Evolutionary conservation across 164 flowering plant species (phyloP), one percentile per base, ranked within the genome.

Genomic region (Saururus chinensis): DNA sequence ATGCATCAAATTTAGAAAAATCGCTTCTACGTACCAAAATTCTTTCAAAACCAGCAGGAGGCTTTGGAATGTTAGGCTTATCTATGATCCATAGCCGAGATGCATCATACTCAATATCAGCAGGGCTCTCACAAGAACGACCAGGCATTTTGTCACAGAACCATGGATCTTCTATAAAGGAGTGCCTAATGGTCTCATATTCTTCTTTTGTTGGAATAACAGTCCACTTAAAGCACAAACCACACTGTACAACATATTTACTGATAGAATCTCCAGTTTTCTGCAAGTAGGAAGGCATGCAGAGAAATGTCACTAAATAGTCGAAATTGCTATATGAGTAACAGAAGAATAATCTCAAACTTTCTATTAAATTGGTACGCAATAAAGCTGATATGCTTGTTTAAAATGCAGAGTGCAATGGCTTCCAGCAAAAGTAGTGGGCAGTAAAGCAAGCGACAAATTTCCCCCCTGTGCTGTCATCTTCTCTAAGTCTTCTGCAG

Each of bases 221-320:
- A 78, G 96, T 86, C 96, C 96, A 88, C 68, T 88, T 92, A 26
- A 65, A 69, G 79, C 98, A 89, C 56, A 82, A 67, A 23, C 57
- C 77, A 67, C 98, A 92, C 57, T 92, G 95, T 24, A 67, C 86
- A 42, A 86, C 88, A 73, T 69, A 88, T 19, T 63, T 14, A 60
- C 75, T 76, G 51, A 75, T 54, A 0, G 75, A 55, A n/a, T 35
- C 30, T 11, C 40, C 21, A 13, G 57, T n/a, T 54, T 21, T 54
- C 57, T 54, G 57, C 56, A 53, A 24, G 56, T 0, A 24, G 14
- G 12, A 20, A 42, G 16, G 17, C 17, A 10, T 5, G 25, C 12
- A 7, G 11, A 54, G 4, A 19, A 1, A 54, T 4, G 12, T 54
- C 10, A 54, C 16, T 24, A 11, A 4, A 54, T 25, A 22, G 26